A percentile compares a stretch with the other conserved stretches of the same genome.
Conservation (phyloP, 148 eudicot genomes). For the Fallopia convolvulus region DNA sequence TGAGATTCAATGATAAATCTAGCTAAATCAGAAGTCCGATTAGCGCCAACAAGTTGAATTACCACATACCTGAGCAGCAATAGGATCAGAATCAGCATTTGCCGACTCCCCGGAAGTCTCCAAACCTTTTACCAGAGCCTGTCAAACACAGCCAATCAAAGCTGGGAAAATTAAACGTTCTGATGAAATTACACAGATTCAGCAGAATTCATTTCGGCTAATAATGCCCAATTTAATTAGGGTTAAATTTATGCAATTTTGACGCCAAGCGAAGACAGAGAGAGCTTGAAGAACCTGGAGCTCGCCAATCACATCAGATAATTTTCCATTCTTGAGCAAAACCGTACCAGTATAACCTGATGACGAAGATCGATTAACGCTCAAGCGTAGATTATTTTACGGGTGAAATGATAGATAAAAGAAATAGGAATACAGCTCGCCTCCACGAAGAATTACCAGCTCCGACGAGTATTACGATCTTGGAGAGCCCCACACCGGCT, state of each 20-base stretch:
- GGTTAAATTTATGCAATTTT: background rate
- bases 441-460: conserved; percentile 28
- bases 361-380: background rate
- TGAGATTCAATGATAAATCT: background rate
- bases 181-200: background rate
- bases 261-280: background rate
- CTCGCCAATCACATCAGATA: conserved; percentile 72
- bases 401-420: background rate
- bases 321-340: conserved; percentile 54
- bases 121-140: conserved; percentile 56
- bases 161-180: background rate
- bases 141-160: conserved; percentile 5
- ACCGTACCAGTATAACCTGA: conserved; percentile 81
- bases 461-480: conserved; percentile 45
- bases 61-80: conserved; percentile 66
- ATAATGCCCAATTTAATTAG: background rate
- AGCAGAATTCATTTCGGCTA: background rate
- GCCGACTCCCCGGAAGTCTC: conserved; percentile 47
- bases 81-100: conserved; percentile 54
- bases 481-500: conserved; percentile 55
- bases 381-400: background rate
- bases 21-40: background rate
- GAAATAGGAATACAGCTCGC: background rate
- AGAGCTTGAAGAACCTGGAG: conserved; percentile 46
- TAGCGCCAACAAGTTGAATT: background rate